Evolutionary conservation across 352 stramenopile genomes (phyloP), one percentile per base, ranked within the genome.

Genomic region (Phytophthora tubulina): DNA sequence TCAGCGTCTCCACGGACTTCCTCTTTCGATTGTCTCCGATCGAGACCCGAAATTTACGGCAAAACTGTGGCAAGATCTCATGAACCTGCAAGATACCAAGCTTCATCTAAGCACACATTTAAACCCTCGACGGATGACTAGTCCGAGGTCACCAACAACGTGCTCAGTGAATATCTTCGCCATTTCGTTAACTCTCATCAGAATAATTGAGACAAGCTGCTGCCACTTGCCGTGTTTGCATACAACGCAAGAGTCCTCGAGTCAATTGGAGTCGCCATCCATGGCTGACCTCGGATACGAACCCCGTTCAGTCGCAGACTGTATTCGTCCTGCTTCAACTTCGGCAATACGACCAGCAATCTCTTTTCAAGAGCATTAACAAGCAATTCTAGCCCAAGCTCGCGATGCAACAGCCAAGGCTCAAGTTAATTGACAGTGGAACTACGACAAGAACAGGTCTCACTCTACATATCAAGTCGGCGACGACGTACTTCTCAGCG

Each of bases 41-140:
- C 68, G 53, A 2, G 61, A 72, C 17, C 21, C 54, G 4, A 67
- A 68, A 58, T 63, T 76, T 30, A 72, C 55, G 3, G 49, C 61
- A 9, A 11, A 4, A 9, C 33, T 72, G 11, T 75, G 60, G 54
- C n/a, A 45, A 10, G 14, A 17, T 4, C 45, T 69, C 14, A 64
- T 69, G 56, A 10, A 53, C 2, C 38, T 55, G 5, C 54, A 75
- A 36, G 57, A 30, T n/a, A 60, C 44, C n/a, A 41, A 21, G 21
- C 21, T 70, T 1, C 4, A 57, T 11, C 54, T 63, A 6, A 75
- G 59, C 5, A 66, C 50, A 2, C 67, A 6, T 70, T 74, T 48
- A 48, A 63, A 41, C 59, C 59, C 2, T 70, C 51, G 13, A 74
- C 42, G 10, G 46, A 68, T 42, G 52, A 39, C 10, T 58, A 74